These are phyloP conservation scores for Tylopilus orsonianus DNA, from an alignment of 1,284 basidiomycete species.

Conservation along the genomic window DNA sequence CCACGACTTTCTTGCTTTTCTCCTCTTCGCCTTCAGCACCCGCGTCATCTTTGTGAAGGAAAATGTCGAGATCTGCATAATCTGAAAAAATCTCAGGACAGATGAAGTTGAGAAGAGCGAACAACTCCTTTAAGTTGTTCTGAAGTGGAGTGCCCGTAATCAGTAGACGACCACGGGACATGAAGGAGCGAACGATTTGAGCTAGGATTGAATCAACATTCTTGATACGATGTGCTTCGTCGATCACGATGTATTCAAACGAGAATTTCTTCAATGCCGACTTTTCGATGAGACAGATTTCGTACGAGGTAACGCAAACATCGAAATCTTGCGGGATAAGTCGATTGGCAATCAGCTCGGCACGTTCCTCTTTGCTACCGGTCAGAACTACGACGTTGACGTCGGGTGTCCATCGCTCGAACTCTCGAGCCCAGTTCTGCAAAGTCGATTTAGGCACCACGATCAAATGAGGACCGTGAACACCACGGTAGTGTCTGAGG, in stretches of 20 bases:
- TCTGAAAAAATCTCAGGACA: constrained; percentile 83
- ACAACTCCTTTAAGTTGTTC: constrained; percentile 97
- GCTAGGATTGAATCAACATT: constrained; percentile 96
- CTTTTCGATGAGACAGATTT: constrained; percentile 96
- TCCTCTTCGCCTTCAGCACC: constrained; percentile 79
- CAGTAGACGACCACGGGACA: constrained; percentile 84
- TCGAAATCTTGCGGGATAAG: constrained; percentile 92
- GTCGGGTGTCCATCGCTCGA: constrained; percentile 90
- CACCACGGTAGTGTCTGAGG: constrained; percentile 82
- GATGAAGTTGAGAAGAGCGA: constrained; percentile 94
- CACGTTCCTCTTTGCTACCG: constrained; percentile 89
- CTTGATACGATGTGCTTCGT: constrained; percentile 99
- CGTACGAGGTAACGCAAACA: constrained; percentile 95
- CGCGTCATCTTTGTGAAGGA: constrained; percentile 79
- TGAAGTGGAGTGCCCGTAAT: constrained; percentile 98
- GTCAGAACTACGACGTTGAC: constrained; percentile 83
- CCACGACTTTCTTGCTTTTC: constrained; percentile 90
- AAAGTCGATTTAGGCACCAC: constrained; percentile 98
- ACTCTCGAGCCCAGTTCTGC: constrained; percentile 96
- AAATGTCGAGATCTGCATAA: constrained; percentile 72
- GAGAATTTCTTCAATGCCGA: constrained; percentile 89
- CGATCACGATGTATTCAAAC: constrained; percentile 98
- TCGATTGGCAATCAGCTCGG: constrained; percentile 74
- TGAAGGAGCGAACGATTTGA: constrained; percentile 93
- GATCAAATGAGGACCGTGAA: constrained; percentile 85